These are phyloP conservation scores for Cladosporium sphaerospermum DNA, from an alignment of 2,329 filamentous ascomycete species.

Conservation along the genomic window DNA sequence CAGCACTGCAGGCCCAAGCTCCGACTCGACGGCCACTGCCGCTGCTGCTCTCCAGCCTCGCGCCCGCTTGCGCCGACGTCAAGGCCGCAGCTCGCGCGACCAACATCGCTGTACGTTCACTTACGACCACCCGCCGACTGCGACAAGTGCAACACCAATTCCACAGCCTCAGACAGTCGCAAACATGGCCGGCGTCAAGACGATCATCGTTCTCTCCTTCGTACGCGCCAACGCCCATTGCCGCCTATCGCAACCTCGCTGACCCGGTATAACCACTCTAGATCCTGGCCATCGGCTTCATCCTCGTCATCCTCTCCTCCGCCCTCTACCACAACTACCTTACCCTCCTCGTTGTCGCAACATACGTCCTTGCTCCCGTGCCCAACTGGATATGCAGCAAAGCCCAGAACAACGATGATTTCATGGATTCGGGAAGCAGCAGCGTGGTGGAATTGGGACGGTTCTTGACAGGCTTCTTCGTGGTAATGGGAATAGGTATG, in stretches of 20 bases:
- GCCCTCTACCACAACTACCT: constrained; percentile 94
- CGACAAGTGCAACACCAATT: neutral
- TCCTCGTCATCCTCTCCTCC: constrained; percentile 96
- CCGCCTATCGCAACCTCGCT: no score
- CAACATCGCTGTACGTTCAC: neutral
- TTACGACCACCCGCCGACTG: neutral
- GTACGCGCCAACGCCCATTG: constrained; percentile 44
- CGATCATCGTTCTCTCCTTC: constrained; percentile 97
- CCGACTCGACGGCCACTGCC: neutral
- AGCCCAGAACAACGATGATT: constrained; percentile 89
- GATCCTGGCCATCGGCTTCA: constrained; percentile 95
- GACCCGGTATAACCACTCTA: constrained; percentile 27
- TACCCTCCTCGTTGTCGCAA: constrained; percentile 89
- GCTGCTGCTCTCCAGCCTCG: constrained; percentile 12
- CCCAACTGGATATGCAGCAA: constrained; percentile 94
- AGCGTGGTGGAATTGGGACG: constrained; percentile 87
- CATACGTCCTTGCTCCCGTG: constrained; percentile 86
- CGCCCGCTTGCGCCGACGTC: constrained; percentile 11
- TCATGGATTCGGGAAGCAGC: constrained; percentile 76
- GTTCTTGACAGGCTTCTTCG: constrained; percentile 91
- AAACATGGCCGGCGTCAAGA: constrained; percentile 84
- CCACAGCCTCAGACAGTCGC: constrained; percentile 6
- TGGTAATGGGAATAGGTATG: constrained; percentile 95
- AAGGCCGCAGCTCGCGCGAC: constrained; percentile 7
- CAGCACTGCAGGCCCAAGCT: constrained; percentile 3